Evolutionary conservation across 2,329 filamentous ascomycete species (phyloP).

Genomic region (Ilyonectria mors-panacis): DNA sequence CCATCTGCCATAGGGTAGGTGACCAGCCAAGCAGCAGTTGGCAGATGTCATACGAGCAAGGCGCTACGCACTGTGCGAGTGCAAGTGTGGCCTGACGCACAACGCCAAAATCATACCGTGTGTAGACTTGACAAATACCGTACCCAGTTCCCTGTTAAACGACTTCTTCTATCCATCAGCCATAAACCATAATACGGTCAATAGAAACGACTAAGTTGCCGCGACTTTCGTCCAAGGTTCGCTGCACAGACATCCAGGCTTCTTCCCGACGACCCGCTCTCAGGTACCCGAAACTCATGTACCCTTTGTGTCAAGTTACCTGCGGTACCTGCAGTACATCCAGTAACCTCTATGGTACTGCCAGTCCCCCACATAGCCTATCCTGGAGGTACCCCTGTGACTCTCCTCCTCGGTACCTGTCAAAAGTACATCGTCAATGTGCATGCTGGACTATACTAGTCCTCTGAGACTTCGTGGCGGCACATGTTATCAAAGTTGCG

Average conservation of each 20-base stretch:
- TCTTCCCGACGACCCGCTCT: background rate
- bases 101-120: background rate
- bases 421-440: background rate
- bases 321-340: conserved; percentile 1
- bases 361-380: background rate
- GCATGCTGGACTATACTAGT: background rate
- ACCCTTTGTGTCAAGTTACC: background rate
- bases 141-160: background rate
- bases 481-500: background rate
- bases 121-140: background rate
- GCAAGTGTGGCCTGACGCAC: background rate
- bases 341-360: background rate
- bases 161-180: background rate
- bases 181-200: background rate
- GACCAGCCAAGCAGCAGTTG: background rate
- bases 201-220: background rate
- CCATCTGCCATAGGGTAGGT: background rate
- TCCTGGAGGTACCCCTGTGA: background rate
- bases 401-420: background rate
- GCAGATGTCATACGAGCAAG: background rate
- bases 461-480: background rate
- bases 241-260: background rate
- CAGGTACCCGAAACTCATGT: background rate
- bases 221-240: background rate
- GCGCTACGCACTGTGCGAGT: background rate